Evolutionary conservation across 176 grass and related monocot genomes (phyloP), one percentile per base, ranked within the genome.

Genomic region (Musa beccarii): DNA sequence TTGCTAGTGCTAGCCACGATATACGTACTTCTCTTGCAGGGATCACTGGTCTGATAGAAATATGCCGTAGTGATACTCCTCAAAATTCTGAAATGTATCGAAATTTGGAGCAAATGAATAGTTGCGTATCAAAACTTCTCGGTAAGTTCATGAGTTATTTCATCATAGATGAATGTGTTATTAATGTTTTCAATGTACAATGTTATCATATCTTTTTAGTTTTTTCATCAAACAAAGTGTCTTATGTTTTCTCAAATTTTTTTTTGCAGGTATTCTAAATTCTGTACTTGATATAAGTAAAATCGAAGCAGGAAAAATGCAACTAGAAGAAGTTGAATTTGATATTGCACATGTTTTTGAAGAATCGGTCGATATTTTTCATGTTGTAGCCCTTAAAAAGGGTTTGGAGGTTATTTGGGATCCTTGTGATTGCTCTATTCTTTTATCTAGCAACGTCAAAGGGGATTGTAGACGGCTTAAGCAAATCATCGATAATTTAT

Each of bases 341-440:
- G 87, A 75, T 62, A 88, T 96, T 55, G 49, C 81, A 9, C 76
- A 90, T 16, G 80, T 96, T 34, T 74, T 96, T 63, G 89, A 96
- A 69, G 89, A 96, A 81, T 96, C 87, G 0, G 51, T 83, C 14
- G 89, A 96, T 77, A 79, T 88, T 63, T 79, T 73, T 10, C 89
- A 89, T 7, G 77, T 90, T 5, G 55, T 82, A 10, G 90, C 76
- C 34, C 71, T 88, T 50, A 71, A 70, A 43, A 88, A 80, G 63
- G 87, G 89, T 0, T 16, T 96, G 1, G 93, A 96, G 56, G 82
- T 96, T 59, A 61, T 92, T 9, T 96, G 93, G 93, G 93, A 96
- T 54, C 89, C 93, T 2, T 92, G 89, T 11, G 87, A 96, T 76
- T 83, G 84, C 54, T 92, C 93, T 0, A 74, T 90, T 34, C 28